Evolutionary conservation across 2,329 filamentous ascomycete genomes (phyloP), one percentile per base, ranked within the genome.

Genomic region (Remersonia thermophila): DNA sequence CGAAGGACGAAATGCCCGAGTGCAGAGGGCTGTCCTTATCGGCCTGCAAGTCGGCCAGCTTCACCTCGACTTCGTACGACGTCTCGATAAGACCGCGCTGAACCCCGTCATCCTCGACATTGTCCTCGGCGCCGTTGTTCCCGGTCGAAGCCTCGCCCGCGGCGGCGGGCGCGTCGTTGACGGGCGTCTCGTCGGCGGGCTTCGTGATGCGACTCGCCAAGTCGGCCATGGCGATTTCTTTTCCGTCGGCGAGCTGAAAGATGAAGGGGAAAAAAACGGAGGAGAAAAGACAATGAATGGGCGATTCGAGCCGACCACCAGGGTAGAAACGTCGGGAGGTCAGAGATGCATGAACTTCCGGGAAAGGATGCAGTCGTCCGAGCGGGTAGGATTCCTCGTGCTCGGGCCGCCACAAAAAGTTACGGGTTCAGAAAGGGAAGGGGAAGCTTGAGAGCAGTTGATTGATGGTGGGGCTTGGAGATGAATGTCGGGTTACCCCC

Each of bases 1-100:
- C 75, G 32, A 95, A 98, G 1, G 72, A 76, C 48, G 80, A 80
- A 33, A 80, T 36, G 7, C 23, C 79, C 3, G 89, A 95, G 58
- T 77, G 91, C 16, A 96, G 73, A 9, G 89, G 89, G 54, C 86
- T 89, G 51, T 84, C 80, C 9, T 82, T 77, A 54, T 95, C 84
- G 20, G 77, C 74, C 60, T 95, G 86, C 36, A 94, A 69, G 54
- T 94, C 86, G 51, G 80, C 87, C 40, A 96, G 73, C 59, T 89
- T 91, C 50, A 98, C 84, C 53, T 94, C 81, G 47, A 98, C 89
- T 47, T 91, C 81, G 60, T 82, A 93, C 40, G 82, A 77, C 3
- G 78, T 77, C 57, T 95, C 83, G 32, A 72, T 58, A 18, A 78
- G 63, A 32, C 64, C 66, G 27, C 73, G 73, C 37, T 47, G 35